These are phyloP conservation scores for Chlorella sorokiniana DNA, from an alignment of 139 green algal genomes.

Conservation along the genomic window DNA sequence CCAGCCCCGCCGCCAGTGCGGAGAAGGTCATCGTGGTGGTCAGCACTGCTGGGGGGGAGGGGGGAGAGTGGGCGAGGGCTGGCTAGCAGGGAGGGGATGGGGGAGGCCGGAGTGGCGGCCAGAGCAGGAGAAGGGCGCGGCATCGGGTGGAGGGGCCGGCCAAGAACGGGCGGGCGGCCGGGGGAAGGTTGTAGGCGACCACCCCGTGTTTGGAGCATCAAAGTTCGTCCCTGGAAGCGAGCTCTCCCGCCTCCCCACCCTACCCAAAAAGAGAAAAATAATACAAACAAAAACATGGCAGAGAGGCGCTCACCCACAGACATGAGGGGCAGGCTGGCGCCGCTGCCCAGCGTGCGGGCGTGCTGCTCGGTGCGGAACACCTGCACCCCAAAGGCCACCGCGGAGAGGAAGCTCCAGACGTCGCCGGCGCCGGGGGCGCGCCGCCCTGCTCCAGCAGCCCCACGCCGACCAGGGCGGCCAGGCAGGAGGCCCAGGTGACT, in stretches of 20 bases:
- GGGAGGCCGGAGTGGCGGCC: background rate
- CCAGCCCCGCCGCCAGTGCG: conserved; percentile 2
- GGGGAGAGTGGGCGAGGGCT: background rate
- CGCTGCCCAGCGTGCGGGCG: conserved; percentile 38
- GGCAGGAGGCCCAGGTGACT: conserved; percentile 63
- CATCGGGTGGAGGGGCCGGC: too few species aligned
- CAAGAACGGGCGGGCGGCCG: too few species aligned
- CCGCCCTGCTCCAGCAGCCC: conserved; percentile 67
- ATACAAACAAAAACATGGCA: too few species aligned
- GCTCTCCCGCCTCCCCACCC: background rate
- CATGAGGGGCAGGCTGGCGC: conserved; percentile 49
- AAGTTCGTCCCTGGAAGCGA: too few species aligned
- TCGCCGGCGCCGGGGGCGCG: conserved; percentile 62
- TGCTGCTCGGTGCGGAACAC: conserved; percentile 62
- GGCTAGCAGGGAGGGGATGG: background rate
- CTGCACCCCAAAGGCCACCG: conserved; percentile 75
- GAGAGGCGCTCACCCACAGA: conserved; percentile 31
- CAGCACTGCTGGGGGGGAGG: conserved; percentile 33
- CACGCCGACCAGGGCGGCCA: conserved; percentile 69
- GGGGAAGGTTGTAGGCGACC: too few species aligned
- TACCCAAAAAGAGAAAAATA: too few species aligned
- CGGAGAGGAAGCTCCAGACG: conserved; percentile 64
- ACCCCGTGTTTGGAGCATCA: too few species aligned
- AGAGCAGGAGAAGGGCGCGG: too few species aligned
- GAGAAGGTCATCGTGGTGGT: conserved; percentile 41